Evolutionary conservation across 768 basidiomycete genomes (phyloP).

Genomic region (Gloeophyllum trabeum): DNA sequence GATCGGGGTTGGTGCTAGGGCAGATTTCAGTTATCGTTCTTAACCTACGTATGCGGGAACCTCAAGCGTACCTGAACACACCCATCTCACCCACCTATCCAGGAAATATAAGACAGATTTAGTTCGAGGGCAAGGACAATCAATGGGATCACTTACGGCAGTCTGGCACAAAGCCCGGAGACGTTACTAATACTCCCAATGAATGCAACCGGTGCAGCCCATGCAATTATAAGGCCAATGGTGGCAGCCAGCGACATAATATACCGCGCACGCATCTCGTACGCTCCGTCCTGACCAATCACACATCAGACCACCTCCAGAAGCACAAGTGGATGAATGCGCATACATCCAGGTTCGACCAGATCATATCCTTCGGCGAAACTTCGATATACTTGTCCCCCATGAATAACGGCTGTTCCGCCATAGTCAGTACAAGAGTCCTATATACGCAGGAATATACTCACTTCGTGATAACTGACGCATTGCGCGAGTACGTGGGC

Average conservation of each 20-base stretch:
- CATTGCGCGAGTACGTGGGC: conserved; percentile 62
- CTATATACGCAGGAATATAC: conserved; percentile 6
- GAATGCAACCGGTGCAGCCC: conserved; percentile 57
- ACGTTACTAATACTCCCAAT: conserved; percentile 57
- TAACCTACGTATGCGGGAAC: not conserved
- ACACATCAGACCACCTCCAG: not conserved
- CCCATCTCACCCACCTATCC: conserved; percentile 47
- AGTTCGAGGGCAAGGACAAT: no score
- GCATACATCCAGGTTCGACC: conserved; percentile 42
- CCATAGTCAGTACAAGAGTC: conserved; percentile 6
- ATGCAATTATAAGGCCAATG: conserved; percentile 46
- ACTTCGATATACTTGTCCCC: conserved; percentile 51
- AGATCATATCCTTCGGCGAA: conserved; percentile 40
- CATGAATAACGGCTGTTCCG: conserved; percentile 45
- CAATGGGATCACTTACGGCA: conserved; percentile 25
- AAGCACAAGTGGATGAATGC: conserved; percentile 2
- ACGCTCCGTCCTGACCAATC: conserved; percentile 19
- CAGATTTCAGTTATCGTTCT: not conserved
- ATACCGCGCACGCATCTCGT: conserved; percentile 44
- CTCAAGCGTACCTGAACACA: conserved; percentile 25
- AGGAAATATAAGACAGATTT: not conserved
- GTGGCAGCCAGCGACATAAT: conserved; percentile 45
- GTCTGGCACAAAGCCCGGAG: conserved; percentile 34
- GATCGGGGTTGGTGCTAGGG: conserved; percentile 11
- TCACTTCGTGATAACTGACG: conserved; percentile 38